Evolutionary conservation across 768 basidiomycete species (phyloP), one percentile per base, ranked within the genome.

Genomic region (Nidularia pulvinata): DNA sequence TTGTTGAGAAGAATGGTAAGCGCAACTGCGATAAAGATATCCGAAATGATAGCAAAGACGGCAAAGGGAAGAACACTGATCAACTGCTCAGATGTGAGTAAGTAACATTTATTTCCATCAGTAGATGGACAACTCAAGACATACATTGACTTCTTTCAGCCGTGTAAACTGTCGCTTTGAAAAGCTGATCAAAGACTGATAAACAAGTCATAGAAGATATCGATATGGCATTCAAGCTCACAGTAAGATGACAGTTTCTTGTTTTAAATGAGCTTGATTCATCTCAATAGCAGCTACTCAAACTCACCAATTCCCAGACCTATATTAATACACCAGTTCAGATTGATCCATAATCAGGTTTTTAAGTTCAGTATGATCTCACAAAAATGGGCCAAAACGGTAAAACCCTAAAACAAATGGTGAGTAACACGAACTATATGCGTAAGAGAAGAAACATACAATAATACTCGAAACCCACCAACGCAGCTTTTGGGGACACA

Each of bases 61-160:
- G 72, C 79, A 57, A 81, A 81, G 4, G 80, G 80, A 14, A 78
- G 57, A 2, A 71, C 76, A 5, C 68, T 66, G 11, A 58, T 63
- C 16, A 68, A 63, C 76, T 77, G 46, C 5, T 43, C 11, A 48
- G 35, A 39, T 37, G 7, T 34, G 32, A 11, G 19, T 30, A 50
- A 30, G 33, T 39, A 43, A 25, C 6, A 3, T 14, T n/a, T 46
- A 6, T 14, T n/a, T 1, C 25, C 1, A 46, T n/a, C 3, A n/a
- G 52, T 14, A 34, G 45, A 35, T 25, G 49, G 37, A n/a, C 39
- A 46, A n/a, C 13, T 3, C 10, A 46, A 42, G 7, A 62, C 70
- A 14, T 57, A 73, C 77, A 39, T 65, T 66, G 16, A 69, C 61
- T 46, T 76, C 67, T 25, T 67, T 63, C 6, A 78, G 63, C 25